phyloP scores from a whole-genome alignment of 495 filamentous ascomycete species.

The Aspergillus ostianus region DNA sequence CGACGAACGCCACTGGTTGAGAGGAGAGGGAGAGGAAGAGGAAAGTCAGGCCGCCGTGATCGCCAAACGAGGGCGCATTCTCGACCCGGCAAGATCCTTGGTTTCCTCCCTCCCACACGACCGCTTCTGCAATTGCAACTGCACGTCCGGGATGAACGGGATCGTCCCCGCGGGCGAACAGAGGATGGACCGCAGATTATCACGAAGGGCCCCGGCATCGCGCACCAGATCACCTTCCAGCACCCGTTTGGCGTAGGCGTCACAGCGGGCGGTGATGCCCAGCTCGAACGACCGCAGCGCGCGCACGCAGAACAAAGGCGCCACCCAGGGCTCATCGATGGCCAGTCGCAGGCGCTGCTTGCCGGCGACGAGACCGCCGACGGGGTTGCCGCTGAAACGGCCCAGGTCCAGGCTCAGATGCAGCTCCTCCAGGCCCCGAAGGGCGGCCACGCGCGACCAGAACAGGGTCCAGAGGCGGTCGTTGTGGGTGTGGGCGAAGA shows the following conservation, averaged over 20 bases:
- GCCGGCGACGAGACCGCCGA: constrained; percentile 16
- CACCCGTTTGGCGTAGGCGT: constrained; percentile 26
- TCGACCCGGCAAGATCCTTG: not conserved
- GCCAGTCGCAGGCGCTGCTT: constrained; percentile 27
- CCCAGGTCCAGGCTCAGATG: constrained; percentile 37
- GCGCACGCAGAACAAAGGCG: constrained; percentile 32
- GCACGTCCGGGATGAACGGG: constrained; percentile 8
- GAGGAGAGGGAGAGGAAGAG: no score
- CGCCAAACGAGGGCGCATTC: constrained; percentile 17
- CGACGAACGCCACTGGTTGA: no score
- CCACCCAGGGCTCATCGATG: constrained; percentile 31
- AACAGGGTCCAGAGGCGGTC: constrained; percentile 38
- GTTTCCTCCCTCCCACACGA: constrained; percentile 11
- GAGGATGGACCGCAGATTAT: constrained; percentile 28
- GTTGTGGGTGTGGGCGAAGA: constrained; percentile 43
- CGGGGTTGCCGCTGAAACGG: constrained; percentile 24
- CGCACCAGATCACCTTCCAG: constrained; percentile 29
- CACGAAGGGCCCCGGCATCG: constrained; percentile 32
- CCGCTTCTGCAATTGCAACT: constrained; percentile 13
- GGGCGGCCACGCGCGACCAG: constrained; percentile 27
- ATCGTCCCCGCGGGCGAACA: constrained; percentile 18
- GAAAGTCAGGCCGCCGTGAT: constrained; percentile 14
- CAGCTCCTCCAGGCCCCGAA: constrained; percentile 24
- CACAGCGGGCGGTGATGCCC: constrained; percentile 40
- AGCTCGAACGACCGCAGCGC: constrained; percentile 37